phyloP scores from a whole-genome alignment of 202 grass and related monocot genomes.

The Brachypodium distachyon region DNA sequence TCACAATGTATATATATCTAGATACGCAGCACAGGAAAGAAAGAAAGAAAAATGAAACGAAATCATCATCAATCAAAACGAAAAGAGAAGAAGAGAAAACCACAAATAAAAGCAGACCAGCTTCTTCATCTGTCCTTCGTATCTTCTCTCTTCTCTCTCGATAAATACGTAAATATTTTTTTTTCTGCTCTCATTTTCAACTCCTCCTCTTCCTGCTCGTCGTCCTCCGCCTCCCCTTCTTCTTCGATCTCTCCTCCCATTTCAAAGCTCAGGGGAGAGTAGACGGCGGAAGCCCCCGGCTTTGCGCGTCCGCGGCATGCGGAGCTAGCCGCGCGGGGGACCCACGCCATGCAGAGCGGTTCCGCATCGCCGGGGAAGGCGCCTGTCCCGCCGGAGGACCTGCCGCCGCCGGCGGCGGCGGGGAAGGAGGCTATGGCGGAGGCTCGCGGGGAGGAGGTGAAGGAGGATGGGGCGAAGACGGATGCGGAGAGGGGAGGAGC shows the following conservation, averaged over 20 bases:
- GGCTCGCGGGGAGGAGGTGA: background rate
- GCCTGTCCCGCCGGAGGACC: constrained; percentile 5
- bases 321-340: constrained; percentile 19
- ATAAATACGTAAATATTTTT: constrained; percentile 40
- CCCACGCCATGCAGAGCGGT: constrained; percentile 45
- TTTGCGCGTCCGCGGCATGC: constrained; percentile 24
- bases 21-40: background rate
- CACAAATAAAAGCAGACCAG: background rate
- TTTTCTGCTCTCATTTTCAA: background rate
- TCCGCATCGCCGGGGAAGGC: constrained; percentile 26
- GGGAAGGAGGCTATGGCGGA: background rate
- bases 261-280: constrained; percentile 21
- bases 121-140: background rate
- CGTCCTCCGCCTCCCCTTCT: background rate
- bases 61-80: background rate
- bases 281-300: constrained; percentile 2
- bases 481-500: background rate
- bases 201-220: constrained; percentile 9
- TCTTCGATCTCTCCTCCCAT: constrained; percentile 60
- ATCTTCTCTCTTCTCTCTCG: constrained; percentile 35
- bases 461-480: background rate
- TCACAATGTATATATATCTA: no score
- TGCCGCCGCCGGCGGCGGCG: background rate
- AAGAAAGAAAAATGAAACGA: background rate
- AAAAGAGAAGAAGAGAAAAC: background rate